Percentiles rank a stretch among this genome's conserved stretches.
Conservation (phyloP, 2,329 filamentous ascomycete genomes). For the Coniella lustricola region DNA sequence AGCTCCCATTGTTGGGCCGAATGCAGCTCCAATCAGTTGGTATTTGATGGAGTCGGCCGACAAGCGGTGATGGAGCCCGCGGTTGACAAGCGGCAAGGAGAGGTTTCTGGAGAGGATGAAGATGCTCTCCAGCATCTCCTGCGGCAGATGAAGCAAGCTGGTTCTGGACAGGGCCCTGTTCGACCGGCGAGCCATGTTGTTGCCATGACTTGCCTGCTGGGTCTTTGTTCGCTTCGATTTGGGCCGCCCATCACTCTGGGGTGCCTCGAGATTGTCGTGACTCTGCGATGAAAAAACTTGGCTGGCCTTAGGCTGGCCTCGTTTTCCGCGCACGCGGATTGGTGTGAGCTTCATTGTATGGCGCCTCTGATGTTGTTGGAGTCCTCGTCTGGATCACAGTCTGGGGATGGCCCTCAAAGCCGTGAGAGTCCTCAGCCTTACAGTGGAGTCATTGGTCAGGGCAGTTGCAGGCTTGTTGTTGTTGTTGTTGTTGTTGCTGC, state of each 20-base stretch:
- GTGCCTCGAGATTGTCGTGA: constrained; percentile 10
- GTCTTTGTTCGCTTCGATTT: constrained; percentile 13
- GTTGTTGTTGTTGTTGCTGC: no score
- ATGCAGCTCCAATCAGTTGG: constrained; percentile 29
- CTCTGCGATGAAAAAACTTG: constrained; percentile 18
- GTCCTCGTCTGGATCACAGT: no score
- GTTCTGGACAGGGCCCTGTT: constrained; percentile 22
- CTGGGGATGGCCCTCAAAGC: no score
- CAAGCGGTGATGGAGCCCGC: constrained; percentile 38
- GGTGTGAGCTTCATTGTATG: constrained; percentile 40
- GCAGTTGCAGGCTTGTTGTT: no score
- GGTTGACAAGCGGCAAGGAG: constrained; percentile 38
- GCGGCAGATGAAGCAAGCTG: constrained; percentile 34
- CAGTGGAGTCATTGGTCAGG: no score
- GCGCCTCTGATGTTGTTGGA: neutral
- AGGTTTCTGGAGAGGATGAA: constrained; percentile 43
- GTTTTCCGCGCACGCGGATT: constrained; percentile 41
- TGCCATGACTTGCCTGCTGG: constrained; percentile 1
- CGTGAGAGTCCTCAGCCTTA: no score
- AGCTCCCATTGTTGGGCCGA: constrained; percentile 33
- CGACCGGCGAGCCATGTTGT: constrained; percentile 7
- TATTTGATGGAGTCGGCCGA: constrained; percentile 30
- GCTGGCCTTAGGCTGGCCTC: constrained; percentile 20
- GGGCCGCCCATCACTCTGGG: neutral
- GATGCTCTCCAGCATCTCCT: constrained; percentile 48